Evolutionary conservation across 139 green algal genomes (phyloP), one percentile per base, ranked within the genome.

Genomic region (Zygnema cylindricum): DNA sequence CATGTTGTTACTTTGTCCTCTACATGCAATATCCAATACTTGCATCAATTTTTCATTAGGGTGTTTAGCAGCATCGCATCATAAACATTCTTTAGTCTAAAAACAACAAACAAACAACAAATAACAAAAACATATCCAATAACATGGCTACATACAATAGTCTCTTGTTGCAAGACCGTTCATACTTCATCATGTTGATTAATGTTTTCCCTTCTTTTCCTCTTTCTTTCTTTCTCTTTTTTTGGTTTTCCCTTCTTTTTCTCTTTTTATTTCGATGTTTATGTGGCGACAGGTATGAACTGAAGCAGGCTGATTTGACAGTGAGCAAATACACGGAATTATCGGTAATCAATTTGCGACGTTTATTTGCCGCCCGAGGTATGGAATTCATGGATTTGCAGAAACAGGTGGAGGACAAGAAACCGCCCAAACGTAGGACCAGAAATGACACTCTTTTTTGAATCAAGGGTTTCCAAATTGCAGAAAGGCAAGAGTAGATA

Each of bases 301-400:
- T 98, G 55, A 90, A 94, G 43, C 87, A 88, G 23, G 96, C 96
- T 2, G 96, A 98, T 88, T 90, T 98, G 35, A 96, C 96, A 7
- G 93, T 94, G 84, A 85, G 75, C 85, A 93, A 69, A 57, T 89
- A 98, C 76, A 38, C 39, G 22, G 95, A 98, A 84, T 92, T 98
- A 43, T 93, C 91, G 0, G 93, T 98, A 16, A 95, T 96, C 93
- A 98, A 98, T 91, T 87, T 98, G 32, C 78, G 87, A 0, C 82
- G 87, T 22, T 54, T 91, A 38, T 91, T 91, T 84, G 87, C 87
- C 79, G 95, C 92, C 63, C 86, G 57, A 23, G 94, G 93, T 1
- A 41, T 42, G 36, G 93, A 96, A 77, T 93, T 94, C 73, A 96
- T 96, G 94, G 93, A 95, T 36, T 81, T 94, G 43, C 63, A 90